Evolutionary conservation across 345 rosid species (phyloP).

Genomic region (Abelmoschus esculentus): DNA sequence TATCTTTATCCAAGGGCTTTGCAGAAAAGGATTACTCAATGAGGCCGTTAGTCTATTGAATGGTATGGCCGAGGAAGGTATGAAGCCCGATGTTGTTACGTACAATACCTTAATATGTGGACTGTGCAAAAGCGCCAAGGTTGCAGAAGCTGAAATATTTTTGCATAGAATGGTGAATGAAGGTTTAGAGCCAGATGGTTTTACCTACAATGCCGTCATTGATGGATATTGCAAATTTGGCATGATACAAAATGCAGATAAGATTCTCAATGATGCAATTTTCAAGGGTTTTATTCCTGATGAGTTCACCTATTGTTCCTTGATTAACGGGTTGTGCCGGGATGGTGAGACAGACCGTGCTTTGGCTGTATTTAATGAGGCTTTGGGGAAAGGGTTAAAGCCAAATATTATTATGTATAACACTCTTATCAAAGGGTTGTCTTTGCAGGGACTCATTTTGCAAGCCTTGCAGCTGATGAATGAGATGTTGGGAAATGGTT

Average conservation of each 20-base stretch:
- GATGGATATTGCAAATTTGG: conserved; percentile 66
- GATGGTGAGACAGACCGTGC: conserved; percentile 65
- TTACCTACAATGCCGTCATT: conserved; percentile 25
- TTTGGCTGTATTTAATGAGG: conserved; percentile 53
- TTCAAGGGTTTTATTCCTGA: conserved; percentile 79
- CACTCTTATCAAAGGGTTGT: conserved; percentile 68
- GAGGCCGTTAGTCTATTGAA: conserved; percentile 59
- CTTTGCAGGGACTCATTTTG: conserved; percentile 60
- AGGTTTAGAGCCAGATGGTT: conserved; percentile 72
- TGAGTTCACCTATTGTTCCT: conserved; percentile 66
- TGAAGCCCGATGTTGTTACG: conserved; percentile 68
- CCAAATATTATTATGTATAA: conserved; percentile 58
- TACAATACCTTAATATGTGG: conserved; percentile 78
- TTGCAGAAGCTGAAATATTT: conserved; percentile 62
- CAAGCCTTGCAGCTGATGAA: conserved; percentile 64
- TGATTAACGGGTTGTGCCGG: conserved; percentile 62
- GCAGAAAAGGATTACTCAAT: conserved; percentile 51
- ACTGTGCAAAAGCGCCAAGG: conserved; percentile 55
- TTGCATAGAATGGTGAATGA: conserved; percentile 73
- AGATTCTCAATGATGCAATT: conserved; percentile 52
- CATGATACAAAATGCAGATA: conserved; percentile 59
- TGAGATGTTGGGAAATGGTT: conserved; percentile 60
- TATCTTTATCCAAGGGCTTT: conserved; percentile 70
- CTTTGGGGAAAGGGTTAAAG: conserved; percentile 48
- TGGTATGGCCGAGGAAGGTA: conserved; percentile 41